Conservation (phyloP, 2,329 filamentous ascomycete genomes). For the Botrytis squamosa region DNA sequence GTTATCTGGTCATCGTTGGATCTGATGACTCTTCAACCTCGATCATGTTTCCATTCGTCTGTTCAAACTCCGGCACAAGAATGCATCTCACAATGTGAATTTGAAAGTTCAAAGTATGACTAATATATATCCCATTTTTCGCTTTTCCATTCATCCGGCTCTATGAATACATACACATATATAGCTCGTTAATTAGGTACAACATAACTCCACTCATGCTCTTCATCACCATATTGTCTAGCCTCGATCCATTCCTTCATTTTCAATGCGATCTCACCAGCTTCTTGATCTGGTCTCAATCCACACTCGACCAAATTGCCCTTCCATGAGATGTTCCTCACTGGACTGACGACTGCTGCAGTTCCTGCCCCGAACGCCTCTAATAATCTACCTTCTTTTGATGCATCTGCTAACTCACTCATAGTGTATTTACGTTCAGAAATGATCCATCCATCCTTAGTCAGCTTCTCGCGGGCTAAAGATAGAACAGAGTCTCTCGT, state of each 20-base stretch:
- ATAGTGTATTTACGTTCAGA: constrained; percentile 91
- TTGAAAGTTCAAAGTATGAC: background rate
- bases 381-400: constrained; percentile 78
- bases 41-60: background rate
- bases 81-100: background rate
- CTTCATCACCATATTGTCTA: constrained; percentile 92
- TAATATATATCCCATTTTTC: background rate
- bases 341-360: constrained; percentile 88
- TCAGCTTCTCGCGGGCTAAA: constrained; percentile 80
- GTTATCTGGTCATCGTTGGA: background rate
- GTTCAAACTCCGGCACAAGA: background rate
- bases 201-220: constrained; percentile 82
- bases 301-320: constrained; percentile 80
- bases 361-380: constrained; percentile 95
- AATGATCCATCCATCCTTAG: constrained; percentile 83
- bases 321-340: constrained; percentile 86
- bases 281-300: constrained; percentile 76
- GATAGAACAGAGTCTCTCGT: constrained; percentile 88
- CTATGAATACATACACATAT: constrained; percentile 10
- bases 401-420: constrained; percentile 77
- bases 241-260: constrained; percentile 98
- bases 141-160: background rate
- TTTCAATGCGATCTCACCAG: constrained; percentile 76
- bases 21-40: too few relatives aligned
- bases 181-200: constrained; percentile 29